These are phyloP conservation scores for Leccinum ochraceum DNA, from an alignment of 768 basidiomycete genomes.

Conservation along the genomic window DNA sequence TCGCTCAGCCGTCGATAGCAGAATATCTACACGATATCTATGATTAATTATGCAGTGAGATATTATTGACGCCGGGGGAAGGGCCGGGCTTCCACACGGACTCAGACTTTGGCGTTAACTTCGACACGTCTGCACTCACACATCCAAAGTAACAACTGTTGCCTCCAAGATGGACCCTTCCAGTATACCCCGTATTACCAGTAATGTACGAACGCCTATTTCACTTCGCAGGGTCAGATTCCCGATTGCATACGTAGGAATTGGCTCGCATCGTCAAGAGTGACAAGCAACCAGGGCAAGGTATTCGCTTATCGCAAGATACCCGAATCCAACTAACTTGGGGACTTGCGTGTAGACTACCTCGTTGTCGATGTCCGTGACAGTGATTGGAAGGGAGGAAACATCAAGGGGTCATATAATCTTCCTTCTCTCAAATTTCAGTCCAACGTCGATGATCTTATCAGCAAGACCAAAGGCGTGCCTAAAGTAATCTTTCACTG, in stretches of 20 bases:
- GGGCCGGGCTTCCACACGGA: not conserved
- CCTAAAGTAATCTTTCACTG: constrained; percentile 78
- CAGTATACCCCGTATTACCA: constrained; percentile 22
- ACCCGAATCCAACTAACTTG: not conserved
- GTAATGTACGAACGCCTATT: constrained; percentile 18
- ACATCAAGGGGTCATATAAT: constrained; percentile 67
- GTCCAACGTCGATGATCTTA: constrained; percentile 54
- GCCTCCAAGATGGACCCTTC: constrained; percentile 18
- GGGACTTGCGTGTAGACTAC: constrained; percentile 47
- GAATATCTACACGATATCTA: constrained; percentile 8
- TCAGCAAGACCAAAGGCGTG: constrained; percentile 60
- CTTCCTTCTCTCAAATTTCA: constrained; percentile 64
- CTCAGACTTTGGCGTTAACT: constrained; percentile 8
- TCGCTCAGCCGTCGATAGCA: constrained; percentile 27
- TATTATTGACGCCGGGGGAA: not conserved
- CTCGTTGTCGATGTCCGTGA: constrained; percentile 85
- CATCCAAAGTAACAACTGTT: constrained; percentile 3
- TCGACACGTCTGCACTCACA: constrained; percentile 3
- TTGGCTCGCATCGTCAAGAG: constrained; percentile 70
- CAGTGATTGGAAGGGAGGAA: constrained; percentile 75
- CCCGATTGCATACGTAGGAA: constrained; percentile 48
- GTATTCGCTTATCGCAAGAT: constrained; percentile 7
- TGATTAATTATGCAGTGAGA: constrained; percentile 11
- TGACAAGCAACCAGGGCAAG: constrained; percentile 52
- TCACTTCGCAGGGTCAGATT: constrained; percentile 4